Percentiles rank a stretch among this genome's conserved stretches.
These are phyloP conservation scores for Pleurostoma richardsiae DNA, from an alignment of 2,329 filamentous ascomycete genomes.

Conservation along the genomic window DNA sequence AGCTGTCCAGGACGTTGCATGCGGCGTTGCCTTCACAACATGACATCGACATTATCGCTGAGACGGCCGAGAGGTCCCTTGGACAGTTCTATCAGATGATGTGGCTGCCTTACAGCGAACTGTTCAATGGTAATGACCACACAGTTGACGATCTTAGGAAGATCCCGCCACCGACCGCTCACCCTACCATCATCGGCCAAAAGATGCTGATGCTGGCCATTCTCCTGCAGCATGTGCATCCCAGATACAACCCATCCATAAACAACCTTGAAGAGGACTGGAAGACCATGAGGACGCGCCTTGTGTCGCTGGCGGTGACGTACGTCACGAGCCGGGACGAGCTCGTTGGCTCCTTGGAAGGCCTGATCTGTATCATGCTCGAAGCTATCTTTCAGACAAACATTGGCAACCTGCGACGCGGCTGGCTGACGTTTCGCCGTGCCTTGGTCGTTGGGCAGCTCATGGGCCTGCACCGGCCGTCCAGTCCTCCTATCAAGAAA, in stretches of 20 bases:
- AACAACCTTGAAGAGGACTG: conserved; percentile 6
- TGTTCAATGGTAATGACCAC: background rate
- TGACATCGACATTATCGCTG: conserved; percentile 9
- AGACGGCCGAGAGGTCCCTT: conserved; percentile 1
- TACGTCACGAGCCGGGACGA: conserved; percentile 39
- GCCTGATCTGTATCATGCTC: conserved; percentile 42
- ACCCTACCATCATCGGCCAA: background rate
- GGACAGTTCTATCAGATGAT: conserved; percentile 19
- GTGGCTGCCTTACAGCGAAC: conserved; percentile 14
- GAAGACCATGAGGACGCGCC: conserved; percentile 14
- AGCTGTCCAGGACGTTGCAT: conserved; percentile 6
- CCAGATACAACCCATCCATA: background rate
- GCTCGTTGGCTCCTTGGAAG: conserved; percentile 36
- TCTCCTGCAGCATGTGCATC: conserved; percentile 17
- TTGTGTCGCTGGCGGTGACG: conserved; percentile 21
- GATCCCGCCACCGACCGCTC: background rate
- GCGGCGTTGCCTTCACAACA: conserved; percentile 10
- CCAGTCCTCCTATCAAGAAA: conserved; percentile 10
- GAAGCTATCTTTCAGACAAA: conserved; percentile 41
- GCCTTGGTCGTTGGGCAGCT: conserved; percentile 26
- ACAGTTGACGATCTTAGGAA: background rate
- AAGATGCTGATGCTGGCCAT: conserved; percentile 16
- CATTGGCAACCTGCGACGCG: conserved; percentile 35
- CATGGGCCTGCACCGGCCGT: conserved; percentile 1
- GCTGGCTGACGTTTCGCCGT: conserved; percentile 37